A percentile compares a stretch with the other conserved stretches of the same genome.
Evolutionary conservation across 805 yeast species (phyloP).

Genomic region (Zygosaccharomyces gambellarensis): DNA sequence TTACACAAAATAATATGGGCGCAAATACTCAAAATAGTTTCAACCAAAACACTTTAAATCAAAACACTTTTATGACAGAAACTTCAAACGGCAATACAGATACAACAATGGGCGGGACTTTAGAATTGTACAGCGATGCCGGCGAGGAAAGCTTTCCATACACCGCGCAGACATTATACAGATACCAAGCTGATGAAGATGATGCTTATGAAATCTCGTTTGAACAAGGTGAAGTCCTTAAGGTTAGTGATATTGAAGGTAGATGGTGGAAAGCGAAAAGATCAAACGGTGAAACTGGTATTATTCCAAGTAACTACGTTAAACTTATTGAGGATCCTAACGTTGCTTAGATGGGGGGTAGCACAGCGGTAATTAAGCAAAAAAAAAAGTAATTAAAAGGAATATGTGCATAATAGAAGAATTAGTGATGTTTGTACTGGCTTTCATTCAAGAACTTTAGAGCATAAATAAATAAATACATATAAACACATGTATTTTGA

Average conservation of each 20-base stretch:
- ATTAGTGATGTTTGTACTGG: not conserved
- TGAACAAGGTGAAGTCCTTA: constrained; percentile 83
- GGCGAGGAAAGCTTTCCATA: constrained; percentile 57
- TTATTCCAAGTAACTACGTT: constrained; percentile 92
- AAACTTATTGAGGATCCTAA: constrained; percentile 50
- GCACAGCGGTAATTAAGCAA: not conserved
- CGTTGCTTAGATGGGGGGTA: not conserved
- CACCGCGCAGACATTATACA: constrained; percentile 79
- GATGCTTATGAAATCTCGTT: constrained; percentile 92
- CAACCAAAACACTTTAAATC: constrained; percentile 11
- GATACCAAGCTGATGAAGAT: constrained; percentile 84
- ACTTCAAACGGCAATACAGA: constrained; percentile 31
- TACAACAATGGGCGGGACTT: constrained; percentile 35
- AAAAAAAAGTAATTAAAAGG: not conserved
- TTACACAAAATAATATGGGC: constrained; percentile 14
- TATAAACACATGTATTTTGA: not conserved
- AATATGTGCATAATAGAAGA: not conserved
- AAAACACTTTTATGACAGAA: constrained; percentile 27
- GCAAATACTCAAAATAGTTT: constrained; percentile 10
- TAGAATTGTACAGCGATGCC: constrained; percentile 34
- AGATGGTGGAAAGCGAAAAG: constrained; percentile 98
- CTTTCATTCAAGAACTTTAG: not conserved
- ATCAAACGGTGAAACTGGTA: constrained; percentile 87
- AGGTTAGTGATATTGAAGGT: constrained; percentile 88
- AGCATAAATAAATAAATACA: not conserved